phyloP scores from a whole-genome alignment of 2,329 filamentous ascomycete genomes.

The Arthroderma uncinatum region DNA sequence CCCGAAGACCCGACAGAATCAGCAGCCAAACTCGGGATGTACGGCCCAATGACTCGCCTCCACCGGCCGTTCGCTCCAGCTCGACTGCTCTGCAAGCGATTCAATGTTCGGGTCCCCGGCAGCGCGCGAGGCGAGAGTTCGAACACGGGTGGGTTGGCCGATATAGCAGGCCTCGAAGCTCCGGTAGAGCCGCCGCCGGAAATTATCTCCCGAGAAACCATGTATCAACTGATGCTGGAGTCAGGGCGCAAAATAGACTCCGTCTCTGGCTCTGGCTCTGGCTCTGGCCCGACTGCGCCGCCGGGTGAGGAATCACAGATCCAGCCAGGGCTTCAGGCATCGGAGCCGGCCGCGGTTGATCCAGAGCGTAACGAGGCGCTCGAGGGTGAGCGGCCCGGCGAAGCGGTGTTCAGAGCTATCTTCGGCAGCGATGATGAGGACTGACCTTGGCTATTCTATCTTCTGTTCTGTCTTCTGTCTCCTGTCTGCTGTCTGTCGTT shows the following conservation, averaged over 20 bases:
- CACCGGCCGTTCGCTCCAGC: conserved; percentile 65
- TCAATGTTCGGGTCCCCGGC: conserved; percentile 70
- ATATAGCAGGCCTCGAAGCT: conserved; percentile 23
- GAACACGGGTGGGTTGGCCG: conserved; percentile 21
- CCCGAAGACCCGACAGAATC: conserved; percentile 67
- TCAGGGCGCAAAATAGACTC: conserved; percentile 18
- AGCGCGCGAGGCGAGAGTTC: conserved; percentile 41
- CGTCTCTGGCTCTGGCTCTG: not conserved
- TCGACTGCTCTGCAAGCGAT: conserved; percentile 82
- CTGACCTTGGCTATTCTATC: conserved; percentile 23
- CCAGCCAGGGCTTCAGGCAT: conserved; percentile 11
- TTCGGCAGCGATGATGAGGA: conserved; percentile 81
- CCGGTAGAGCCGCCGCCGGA: conserved; percentile 31
- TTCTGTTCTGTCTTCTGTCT: not conserved
- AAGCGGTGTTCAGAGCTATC: conserved; percentile 79
- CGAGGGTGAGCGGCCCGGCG: conserved; percentile 61
- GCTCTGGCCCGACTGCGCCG: not conserved
- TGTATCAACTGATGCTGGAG: conserved; percentile 46
- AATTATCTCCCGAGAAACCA: conserved; percentile 43
- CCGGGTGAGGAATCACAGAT: too few relatives aligned
- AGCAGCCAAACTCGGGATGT: conserved; percentile 85
- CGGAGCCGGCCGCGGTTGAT: conserved; percentile 43
- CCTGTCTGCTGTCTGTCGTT: not conserved
- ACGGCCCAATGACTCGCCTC: conserved; percentile 72
- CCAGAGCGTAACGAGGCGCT: conserved; percentile 67